A percentile compares a stretch with the other conserved stretches of the same genome.
phyloP scores from a whole-genome alignment of 2,329 filamentous ascomycete genomes.

The Colletotrichum musae region DNA sequence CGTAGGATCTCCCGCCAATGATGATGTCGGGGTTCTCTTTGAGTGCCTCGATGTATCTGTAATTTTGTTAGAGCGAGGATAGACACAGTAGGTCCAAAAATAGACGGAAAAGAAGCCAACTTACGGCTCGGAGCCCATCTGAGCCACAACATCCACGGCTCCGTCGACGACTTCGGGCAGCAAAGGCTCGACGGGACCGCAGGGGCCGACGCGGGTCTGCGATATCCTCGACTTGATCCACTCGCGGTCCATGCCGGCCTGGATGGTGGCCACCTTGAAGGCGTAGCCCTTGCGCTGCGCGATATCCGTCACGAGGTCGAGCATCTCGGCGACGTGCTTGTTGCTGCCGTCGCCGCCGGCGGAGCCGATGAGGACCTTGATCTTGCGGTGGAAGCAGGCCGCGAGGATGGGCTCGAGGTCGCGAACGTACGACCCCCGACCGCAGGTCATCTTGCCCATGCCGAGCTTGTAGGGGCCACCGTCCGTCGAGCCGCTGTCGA shows the following conservation, averaged over 20 bases:
- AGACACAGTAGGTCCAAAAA: too few species aligned
- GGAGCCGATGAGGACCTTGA: constrained; percentile 59
- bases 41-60: constrained; percentile 55
- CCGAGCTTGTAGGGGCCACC: constrained; percentile 58
- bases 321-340: constrained; percentile 56
- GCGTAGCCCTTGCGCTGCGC: constrained; percentile 46
- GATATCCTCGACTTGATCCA: constrained; percentile 48
- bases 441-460: constrained; percentile 56
- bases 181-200: constrained; percentile 52
- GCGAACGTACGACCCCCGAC: constrained; percentile 55
- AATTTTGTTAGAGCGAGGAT: neutral
- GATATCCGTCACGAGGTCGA: constrained; percentile 54
- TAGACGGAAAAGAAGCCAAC: constrained; percentile 21
- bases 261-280: constrained; percentile 52
- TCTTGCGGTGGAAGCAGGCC: constrained; percentile 50
- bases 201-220: constrained; percentile 46
- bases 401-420: constrained; percentile 58
- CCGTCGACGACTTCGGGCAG: constrained; percentile 49
- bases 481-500: constrained; percentile 54
- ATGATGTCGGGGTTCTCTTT: constrained; percentile 57
- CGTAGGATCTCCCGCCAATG: constrained; percentile 60
- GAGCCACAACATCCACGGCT: constrained; percentile 57
- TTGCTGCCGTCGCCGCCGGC: constrained; percentile 63
- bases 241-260: constrained; percentile 49
- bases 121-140: constrained; percentile 63